phyloP scores from a whole-genome alignment of 768 basidiomycete genomes.

The Boletus rubroflammeus region DNA sequence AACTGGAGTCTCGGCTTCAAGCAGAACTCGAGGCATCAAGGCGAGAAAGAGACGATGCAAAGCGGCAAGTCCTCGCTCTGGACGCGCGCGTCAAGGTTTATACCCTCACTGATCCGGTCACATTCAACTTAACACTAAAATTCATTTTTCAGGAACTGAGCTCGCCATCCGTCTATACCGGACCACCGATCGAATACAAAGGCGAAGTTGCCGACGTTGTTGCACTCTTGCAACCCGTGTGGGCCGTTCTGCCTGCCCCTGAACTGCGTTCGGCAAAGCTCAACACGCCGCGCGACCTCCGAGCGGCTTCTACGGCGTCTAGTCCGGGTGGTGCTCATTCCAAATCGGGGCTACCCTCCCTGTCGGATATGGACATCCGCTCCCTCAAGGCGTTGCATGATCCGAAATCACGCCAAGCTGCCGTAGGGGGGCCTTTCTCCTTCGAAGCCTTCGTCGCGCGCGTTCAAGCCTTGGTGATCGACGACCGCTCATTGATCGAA shows the following conservation, averaged over 20 bases:
- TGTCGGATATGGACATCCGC: slow-evolving; percentile 83
- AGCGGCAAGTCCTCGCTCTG: slow-evolving; percentile 38
- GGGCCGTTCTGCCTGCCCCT: slow-evolving; percentile 79
- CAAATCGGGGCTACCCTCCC: slow-evolving; percentile 42
- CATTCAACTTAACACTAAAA: neutral
- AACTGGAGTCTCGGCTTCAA: slow-evolving; percentile 53
- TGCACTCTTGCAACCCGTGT: slow-evolving; percentile 66
- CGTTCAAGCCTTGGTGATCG: slow-evolving; percentile 76
- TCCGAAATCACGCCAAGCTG: slow-evolving; percentile 29
- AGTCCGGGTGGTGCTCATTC: slow-evolving; percentile 31
- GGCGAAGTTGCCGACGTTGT: slow-evolving; percentile 55
- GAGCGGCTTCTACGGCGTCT: slow-evolving; percentile 41
- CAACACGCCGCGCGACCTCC: slow-evolving; percentile 44
- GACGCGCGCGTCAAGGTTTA: slow-evolving; percentile 39
- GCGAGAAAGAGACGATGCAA: slow-evolving; percentile 48
- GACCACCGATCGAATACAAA: slow-evolving; percentile 30
- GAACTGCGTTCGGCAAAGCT: slow-evolving; percentile 75
- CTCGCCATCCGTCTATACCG: slow-evolving; percentile 20
- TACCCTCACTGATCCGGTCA: neutral
- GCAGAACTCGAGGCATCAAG: slow-evolving; percentile 53
- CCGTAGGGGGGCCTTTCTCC: slow-evolving; percentile 44
- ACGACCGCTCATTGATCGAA: slow-evolving; percentile 82
- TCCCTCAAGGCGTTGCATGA: slow-evolving; percentile 82
- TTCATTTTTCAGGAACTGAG: slow-evolving; percentile 21
- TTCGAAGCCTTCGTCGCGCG: slow-evolving; percentile 74